phyloP scores from a whole-genome alignment of 108 stramenopile species.

The Aurantiochytrium sp. region DNA sequence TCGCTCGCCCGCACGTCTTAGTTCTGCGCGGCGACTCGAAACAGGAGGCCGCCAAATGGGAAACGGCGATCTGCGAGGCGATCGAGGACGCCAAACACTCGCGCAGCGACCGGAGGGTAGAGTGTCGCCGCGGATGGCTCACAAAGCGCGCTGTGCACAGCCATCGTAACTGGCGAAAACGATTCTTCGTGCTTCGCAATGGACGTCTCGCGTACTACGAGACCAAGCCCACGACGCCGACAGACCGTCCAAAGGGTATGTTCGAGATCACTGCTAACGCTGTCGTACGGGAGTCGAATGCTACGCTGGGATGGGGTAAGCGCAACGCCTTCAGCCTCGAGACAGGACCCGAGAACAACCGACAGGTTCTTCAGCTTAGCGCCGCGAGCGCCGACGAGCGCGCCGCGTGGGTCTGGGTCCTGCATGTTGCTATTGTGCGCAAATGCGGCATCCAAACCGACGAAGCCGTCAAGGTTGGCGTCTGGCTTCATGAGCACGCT shows the following conservation, averaged over 20 bases:
- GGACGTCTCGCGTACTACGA: constrained; percentile 5
- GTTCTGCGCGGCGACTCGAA: background rate
- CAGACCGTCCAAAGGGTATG: background rate
- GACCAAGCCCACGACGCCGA: background rate
- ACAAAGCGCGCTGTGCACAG: background rate
- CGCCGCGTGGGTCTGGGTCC: background rate
- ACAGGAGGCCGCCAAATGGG: background rate
- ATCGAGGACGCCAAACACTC: background rate
- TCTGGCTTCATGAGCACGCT: background rate
- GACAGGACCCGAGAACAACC: background rate
- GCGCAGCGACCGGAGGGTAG: background rate
- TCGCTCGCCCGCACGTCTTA: background rate
- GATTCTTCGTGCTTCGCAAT: background rate
- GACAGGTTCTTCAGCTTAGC: background rate
- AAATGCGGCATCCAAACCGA: background rate
- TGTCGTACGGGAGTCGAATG: background rate
- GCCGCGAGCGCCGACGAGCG: background rate
- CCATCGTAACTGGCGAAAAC: background rate
- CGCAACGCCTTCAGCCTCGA: background rate
- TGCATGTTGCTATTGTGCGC: background rate
- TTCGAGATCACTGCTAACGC: background rate
- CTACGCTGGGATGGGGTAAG: background rate
- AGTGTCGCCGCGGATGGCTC: background rate
- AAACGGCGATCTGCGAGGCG: background rate
- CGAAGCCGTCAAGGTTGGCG: background rate